phyloP scores from a whole-genome alignment of 2,329 filamentous ascomycete species.

The Cercospora sp. region DNA sequence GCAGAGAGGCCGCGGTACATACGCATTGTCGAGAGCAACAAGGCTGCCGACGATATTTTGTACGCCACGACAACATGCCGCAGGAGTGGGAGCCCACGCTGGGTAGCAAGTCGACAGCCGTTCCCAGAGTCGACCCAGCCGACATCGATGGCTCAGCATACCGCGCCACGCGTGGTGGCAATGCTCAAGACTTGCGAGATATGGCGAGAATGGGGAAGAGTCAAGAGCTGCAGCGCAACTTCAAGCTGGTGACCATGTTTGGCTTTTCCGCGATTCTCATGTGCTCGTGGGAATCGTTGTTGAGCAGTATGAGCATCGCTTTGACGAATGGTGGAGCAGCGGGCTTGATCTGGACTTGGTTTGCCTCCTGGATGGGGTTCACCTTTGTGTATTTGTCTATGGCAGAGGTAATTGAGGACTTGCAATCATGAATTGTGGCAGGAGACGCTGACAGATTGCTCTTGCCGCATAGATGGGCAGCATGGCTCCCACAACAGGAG shows the following conservation, averaged over 20 bases:
- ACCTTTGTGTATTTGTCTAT: slow-evolving; percentile 21
- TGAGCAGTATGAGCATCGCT: slow-evolving; percentile 20
- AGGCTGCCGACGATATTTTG: not conserved
- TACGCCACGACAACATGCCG: slow-evolving; percentile 3
- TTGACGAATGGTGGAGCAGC: slow-evolving; percentile 33
- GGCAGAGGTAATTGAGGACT: slow-evolving; percentile 16
- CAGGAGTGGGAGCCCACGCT: not conserved
- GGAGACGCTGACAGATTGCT: not conserved
- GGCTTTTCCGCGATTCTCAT: slow-evolving; percentile 32
- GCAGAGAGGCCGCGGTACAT: not conserved
- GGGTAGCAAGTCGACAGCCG: not conserved
- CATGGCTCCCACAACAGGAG: slow-evolving; percentile 40
- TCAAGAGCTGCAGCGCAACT: slow-evolving; percentile 22
- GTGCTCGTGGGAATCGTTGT: slow-evolving; percentile 30
- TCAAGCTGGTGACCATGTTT: slow-evolving; percentile 28
- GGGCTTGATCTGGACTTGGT: slow-evolving; percentile 20
- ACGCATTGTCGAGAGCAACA: not conserved
- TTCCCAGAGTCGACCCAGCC: not conserved
- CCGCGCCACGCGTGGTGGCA: slow-evolving; percentile 6
- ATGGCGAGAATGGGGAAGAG: slow-evolving; percentile 21
- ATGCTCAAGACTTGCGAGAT: slow-evolving; percentile 12
- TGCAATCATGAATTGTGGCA: not conserved
- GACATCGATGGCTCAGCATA: slow-evolving; percentile 1
- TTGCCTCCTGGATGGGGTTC: slow-evolving; percentile 22
- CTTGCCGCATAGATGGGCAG: slow-evolving; percentile 16